Evolutionary conservation across 163 green algal species (phyloP).

Genomic region (Coccomyxa subellipsoidea): DNA sequence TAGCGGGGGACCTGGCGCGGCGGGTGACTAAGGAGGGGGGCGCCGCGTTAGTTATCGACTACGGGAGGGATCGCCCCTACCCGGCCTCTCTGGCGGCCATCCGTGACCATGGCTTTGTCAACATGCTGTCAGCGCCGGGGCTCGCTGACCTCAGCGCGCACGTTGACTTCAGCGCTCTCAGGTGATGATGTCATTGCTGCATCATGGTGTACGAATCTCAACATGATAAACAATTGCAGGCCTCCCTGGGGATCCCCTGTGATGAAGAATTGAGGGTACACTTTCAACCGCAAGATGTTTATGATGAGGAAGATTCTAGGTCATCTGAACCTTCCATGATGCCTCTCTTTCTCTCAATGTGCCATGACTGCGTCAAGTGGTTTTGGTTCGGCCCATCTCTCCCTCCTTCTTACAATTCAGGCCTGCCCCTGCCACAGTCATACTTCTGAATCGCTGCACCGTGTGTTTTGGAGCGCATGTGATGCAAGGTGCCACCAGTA

Average conservation of each 20-base stretch:
- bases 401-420: too few species aligned
- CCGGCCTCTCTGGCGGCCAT: conserved; percentile 80
- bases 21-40: conserved; percentile 70
- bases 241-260: neutral
- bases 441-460: too few species aligned
- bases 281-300: too few species aligned
- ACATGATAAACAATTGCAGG: neutral
- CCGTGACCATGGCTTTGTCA: conserved; percentile 72
- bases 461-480: too few species aligned
- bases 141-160: conserved; percentile 82
- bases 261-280: too few species aligned
- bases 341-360: neutral
- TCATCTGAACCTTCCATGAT: neutral
- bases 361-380: neutral
- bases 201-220: neutral
- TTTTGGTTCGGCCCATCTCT: too few species aligned
- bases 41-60: conserved; percentile 93
- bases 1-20: conserved; percentile 62
- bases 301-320: neutral
- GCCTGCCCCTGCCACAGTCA: too few species aligned
- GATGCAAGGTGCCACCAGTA: neutral
- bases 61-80: conserved; percentile 79
- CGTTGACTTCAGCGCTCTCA: conserved; percentile 88
- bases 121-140: conserved; percentile 76
- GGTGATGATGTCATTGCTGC: conserved; percentile 22